Conservation (phyloP, 2,329 filamentous ascomycete species). For the Alternaria novae-zelandiae region DNA sequence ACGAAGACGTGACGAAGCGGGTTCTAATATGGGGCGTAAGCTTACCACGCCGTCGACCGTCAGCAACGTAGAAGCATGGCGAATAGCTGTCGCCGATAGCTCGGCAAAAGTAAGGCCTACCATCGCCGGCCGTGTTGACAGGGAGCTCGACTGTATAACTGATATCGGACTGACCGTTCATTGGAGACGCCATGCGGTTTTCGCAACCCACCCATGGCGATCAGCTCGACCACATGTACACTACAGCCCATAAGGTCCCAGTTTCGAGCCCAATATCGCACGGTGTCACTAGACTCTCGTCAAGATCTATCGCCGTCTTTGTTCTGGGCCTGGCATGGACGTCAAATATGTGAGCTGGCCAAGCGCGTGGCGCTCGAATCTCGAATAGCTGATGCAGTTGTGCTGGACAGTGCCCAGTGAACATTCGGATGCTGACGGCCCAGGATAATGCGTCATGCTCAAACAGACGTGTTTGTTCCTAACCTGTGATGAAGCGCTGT, state of each 20-base stretch:
- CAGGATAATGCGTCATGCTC: background rate
- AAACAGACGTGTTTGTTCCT: background rate
- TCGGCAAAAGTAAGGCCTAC: background rate
- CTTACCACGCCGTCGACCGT: background rate
- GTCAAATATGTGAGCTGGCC: background rate
- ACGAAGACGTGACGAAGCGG: background rate
- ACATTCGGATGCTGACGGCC: background rate
- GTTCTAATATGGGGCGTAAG: background rate
- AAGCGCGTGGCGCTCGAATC: background rate
- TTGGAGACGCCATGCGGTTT: background rate
- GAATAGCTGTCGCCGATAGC: background rate
- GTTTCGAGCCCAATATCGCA: background rate
- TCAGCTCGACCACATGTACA: background rate
- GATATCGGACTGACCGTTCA: background rate
- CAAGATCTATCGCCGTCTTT: background rate
- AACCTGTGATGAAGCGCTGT: background rate
- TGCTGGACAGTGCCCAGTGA: background rate
- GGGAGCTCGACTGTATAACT: background rate
- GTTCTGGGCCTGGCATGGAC: background rate
- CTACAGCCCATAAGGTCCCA: background rate
- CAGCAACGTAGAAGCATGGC: background rate
- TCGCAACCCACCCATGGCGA: background rate
- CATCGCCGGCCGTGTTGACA: background rate
- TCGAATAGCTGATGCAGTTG: background rate
- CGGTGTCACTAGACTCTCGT: background rate